Base-by-base conservation (phyloP, 179 eudicot genomes). In the Beta macrorhiza region DNA sequence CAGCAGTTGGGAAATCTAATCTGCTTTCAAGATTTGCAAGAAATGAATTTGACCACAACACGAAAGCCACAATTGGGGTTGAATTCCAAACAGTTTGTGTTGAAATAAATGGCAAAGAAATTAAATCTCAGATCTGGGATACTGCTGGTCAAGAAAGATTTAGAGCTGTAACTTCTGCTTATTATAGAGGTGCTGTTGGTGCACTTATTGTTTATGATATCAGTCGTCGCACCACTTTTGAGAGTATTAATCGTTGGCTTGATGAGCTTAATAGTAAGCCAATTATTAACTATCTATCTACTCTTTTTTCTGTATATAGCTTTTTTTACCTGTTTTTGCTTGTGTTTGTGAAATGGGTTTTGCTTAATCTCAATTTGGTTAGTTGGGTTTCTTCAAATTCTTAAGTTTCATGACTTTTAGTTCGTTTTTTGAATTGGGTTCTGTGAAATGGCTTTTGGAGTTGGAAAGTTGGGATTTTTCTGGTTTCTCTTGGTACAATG, bases 61-160 rank as follows among this genome's bases (percentile, higher is more conserved):
- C 84, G 1, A 84, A 84, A 62, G 87, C 87, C 13, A 84, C 87
- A 51, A 82, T 84, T 78, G 87, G 87, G 67, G 87, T 84, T 67
- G 87, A 84, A 64, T 84, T 84, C n/a, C 87, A 84, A 22, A 84
- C 87, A 22, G 87, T 84, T 15, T 81, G 87, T 68, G 87, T 84
- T 32, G 87, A 82, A 25, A 84, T 84, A 14, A 67, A 84, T 78
- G 87, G 87, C 9, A 84, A 82, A 74, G 87, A 84, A 25, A 71
- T 84, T 2, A 84, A 84, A 62, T 84, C 84, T 32, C 87, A 84
- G 87, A 84, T 84, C 84, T 84, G 87, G 87, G 87, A 84, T 62
- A 84, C 87, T 74, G 87, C 87, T 78, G 87, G 87, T 59, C 87
- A 84, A 75, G 87, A 84, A 17, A 74, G 87, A 16, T 84, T 84